A percentile compares a stretch with the other conserved stretches of the same genome.
Evolutionary conservation across 306 rosid species (phyloP).

Genomic region (Vicia faba): DNA sequence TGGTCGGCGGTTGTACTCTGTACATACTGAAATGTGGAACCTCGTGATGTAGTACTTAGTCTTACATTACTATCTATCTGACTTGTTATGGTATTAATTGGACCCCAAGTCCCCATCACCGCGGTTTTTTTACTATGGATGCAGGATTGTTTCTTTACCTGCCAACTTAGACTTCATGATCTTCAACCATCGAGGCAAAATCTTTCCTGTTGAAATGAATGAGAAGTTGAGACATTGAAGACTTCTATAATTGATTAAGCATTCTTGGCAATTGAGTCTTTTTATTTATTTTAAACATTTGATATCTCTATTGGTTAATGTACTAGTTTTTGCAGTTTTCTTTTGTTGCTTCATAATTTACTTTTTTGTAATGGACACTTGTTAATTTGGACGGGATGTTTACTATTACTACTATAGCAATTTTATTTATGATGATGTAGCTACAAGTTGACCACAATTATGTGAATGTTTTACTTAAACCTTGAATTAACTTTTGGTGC

Average conservation of each 20-base stretch:
- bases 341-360: conserved; percentile 19
- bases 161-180: conserved; percentile 78
- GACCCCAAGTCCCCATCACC: conserved; percentile 23
- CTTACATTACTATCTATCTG: not conserved
- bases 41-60: not conserved
- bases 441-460: conserved; percentile 12
- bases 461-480: conserved; percentile 7
- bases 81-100: not conserved
- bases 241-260: conserved; percentile 11
- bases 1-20: too few species aligned
- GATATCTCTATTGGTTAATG: conserved; percentile 30
- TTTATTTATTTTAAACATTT: conserved; percentile 6
- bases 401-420: not conserved
- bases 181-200: conserved; percentile 87
- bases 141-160: conserved; percentile 81
- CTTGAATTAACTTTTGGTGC: not conserved
- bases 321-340: conserved; percentile 25
- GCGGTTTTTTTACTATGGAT: conserved; percentile 34
- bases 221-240: conserved; percentile 58
- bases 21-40: conserved; percentile 19
- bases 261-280: not conserved
- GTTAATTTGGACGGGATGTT: conserved; percentile 28
- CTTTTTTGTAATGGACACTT: conserved; percentile 18
- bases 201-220: conserved; percentile 52
- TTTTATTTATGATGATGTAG: conserved; percentile 27